Evolutionary conservation across 441 rosid genomes (phyloP), one percentile per base, ranked within the genome.

Genomic region (Adansonia rubrostipa): DNA sequence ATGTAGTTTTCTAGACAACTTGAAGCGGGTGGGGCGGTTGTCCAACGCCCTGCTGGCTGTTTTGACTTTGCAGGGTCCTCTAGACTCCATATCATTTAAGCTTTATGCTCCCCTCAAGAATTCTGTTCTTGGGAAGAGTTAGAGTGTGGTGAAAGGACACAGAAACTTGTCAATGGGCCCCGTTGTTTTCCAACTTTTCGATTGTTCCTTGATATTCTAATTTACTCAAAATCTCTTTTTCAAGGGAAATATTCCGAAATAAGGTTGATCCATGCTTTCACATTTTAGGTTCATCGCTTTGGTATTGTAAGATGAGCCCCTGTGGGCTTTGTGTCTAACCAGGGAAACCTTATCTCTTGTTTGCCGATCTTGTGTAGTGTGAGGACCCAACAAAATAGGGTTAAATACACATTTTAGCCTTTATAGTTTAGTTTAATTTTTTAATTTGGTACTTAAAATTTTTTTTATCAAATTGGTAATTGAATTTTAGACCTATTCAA

Each of bases 91-190:
- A 8, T 9, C 24, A 57, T 57, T 57, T 17, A 6, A 24, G 28
- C 28, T 10, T 9, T 6, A 28, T 28, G 44, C 3, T 6, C 44
- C 40, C 2, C 44, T 4, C 42, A 28, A 33, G 9, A 28, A 28
- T 19, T 47, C 17, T 45, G 2, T 45, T 68, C 56, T 68, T 11
- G 14, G 33, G 71, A 9, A 10, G 28, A 24, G 28, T 24, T 24
- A 9, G 54, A 17, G 66, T 24, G 54, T 44, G 71, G 54, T 67
- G 53, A 67, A 19, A 44, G 72, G 72, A 68, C 19, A 19, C 33
- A 58, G 33, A 19, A 24, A 17, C 6, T 17, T 6, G 24, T 3
- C n/a, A 54, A 57, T 56, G 61, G 61, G 61, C 10, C 22, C 61
- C 10, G 4, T 56, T 3, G 19, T n/a, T 22, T 17, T 17, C 62